Evolutionary conservation across 2,329 filamentous ascomycete species (phyloP).

Genomic region (Fusarium xylarioides): DNA sequence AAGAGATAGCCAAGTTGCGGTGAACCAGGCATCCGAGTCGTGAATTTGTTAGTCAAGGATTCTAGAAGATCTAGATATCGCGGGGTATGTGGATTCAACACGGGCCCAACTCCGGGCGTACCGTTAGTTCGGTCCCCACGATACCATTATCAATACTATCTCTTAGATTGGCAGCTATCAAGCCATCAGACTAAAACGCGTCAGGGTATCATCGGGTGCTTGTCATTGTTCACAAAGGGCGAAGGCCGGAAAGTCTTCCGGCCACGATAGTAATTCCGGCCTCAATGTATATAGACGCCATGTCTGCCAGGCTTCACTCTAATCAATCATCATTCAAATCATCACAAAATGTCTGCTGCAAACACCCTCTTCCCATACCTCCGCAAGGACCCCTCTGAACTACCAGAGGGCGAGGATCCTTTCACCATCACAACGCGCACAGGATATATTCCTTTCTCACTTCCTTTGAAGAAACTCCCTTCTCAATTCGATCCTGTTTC

Average conservation of each 20-base stretch:
- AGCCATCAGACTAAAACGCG: background rate
- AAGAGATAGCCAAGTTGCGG: background rate
- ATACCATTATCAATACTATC: slow-evolving; percentile 27
- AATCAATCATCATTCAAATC: background rate
- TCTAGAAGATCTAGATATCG: background rate
- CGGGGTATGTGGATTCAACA: slow-evolving; percentile 12
- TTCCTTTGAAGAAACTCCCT: slow-evolving; percentile 24
- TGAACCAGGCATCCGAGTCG: background rate
- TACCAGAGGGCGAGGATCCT: slow-evolving; percentile 29
- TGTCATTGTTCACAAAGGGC: slow-evolving; percentile 23
- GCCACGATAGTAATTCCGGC: slow-evolving; percentile 30
- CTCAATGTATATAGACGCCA: slow-evolving; percentile 30
- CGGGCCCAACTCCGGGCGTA: slow-evolving; percentile 8
- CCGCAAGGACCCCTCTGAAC: slow-evolving; percentile 29
- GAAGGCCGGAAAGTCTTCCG: slow-evolving; percentile 31
- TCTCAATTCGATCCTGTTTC: slow-evolving; percentile 31
- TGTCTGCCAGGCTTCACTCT: background rate
- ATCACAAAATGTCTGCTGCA: slow-evolving; percentile 28
- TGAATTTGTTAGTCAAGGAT: background rate
- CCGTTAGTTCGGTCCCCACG: slow-evolving; percentile 22
- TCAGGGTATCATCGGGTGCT: slow-evolving; percentile 27
- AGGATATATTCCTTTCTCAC: slow-evolving; percentile 28
- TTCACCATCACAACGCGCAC: slow-evolving; percentile 34
- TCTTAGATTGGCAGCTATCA: slow-evolving; percentile 17
- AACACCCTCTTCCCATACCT: slow-evolving; percentile 34